Evolutionary conservation across 331 rosid genomes (phyloP), one percentile per base, ranked within the genome.

Genomic region (Pyracantha coccinea): DNA sequence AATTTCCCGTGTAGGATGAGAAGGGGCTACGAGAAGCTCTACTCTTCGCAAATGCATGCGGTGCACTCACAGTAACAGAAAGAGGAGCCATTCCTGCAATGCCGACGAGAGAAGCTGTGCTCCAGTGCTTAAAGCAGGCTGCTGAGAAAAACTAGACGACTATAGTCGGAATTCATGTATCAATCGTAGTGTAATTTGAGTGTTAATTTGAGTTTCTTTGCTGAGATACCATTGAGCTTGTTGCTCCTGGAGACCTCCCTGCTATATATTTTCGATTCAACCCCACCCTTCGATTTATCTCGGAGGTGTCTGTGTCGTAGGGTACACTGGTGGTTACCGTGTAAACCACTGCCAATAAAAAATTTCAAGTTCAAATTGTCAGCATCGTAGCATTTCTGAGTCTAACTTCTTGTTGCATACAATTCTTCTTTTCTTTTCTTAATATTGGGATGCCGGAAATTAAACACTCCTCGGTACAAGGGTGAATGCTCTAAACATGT

Each of bases 11-110:
- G 69, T 86, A 91, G 98, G 88, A 93, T 32, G 97, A 91, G 79
- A 71, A 81, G 67, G 75, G 83, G 32, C 71, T 91, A 11, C 73
- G 87, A 60, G 91, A 86, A 77, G 93, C 97, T 73, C 78, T 93
- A 59, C 75, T 75, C 41, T 93, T 93, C 29, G 96, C 93, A 4
- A 93, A 93, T 54, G 86, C 82, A 53, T 91, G 97, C 2, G 98
- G 98, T 11, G 98, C 96, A 62, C 75, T 93, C 63, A 89, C 98
- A 3, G 97, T 93, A 58, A 88, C 84, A 17, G 88, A 84, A 71
- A 86, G 90, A 77, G 97, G 97, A 65, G 98, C 96, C 69, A 93
- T 93, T 72, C 98, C 98, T 31, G 86, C 98, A 15, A 78, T 93
- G 69, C 97, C 98, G 7, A 85, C 92, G 10, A 87, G 77, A 72